A percentile compares a stretch with the other conserved stretches of the same genome.
phyloP scores from a whole-genome alignment of 345 rosid species.

The Syzygium jambos region DNA sequence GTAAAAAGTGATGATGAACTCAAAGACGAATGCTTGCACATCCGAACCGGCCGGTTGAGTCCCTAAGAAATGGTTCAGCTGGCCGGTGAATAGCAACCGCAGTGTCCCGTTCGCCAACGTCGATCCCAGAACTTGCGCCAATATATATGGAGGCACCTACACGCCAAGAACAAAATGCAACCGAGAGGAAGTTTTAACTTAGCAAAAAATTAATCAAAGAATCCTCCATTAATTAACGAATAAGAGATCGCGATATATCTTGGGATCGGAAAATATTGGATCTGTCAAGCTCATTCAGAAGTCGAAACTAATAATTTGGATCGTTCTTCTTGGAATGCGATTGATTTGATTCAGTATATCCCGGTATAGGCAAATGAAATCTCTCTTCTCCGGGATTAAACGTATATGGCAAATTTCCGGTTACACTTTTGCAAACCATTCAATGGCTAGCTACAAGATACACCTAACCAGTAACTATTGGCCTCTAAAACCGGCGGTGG shows the following conservation, averaged over 20 bases:
- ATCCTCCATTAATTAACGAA: too few species aligned
- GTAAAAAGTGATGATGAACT: constrained; percentile 90
- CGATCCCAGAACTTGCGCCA: constrained; percentile 65
- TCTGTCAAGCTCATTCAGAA: neutral
- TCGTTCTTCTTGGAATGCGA: neutral
- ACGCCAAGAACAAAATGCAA: neutral
- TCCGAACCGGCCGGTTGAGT: constrained; percentile 62
- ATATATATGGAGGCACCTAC: constrained; percentile 72
- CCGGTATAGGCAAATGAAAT: neutral
- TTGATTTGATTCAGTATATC: neutral
- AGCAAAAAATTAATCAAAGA: neutral
- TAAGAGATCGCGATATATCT: neutral
- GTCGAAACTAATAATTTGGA: neutral
- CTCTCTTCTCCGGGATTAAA: too few species aligned
- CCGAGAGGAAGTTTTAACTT: neutral
- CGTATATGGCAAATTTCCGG: neutral
- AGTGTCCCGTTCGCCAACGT: constrained; percentile 72
- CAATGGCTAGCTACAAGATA: neutral
- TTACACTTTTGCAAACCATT: neutral
- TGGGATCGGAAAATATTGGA: neutral
- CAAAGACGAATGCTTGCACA: constrained; percentile 65
- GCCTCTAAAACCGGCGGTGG: neutral
- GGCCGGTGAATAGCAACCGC: constrained; percentile 50
- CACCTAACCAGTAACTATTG: neutral
- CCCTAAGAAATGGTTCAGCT: constrained; percentile 57